Conservation (phyloP, 23 red algal genomes). For the Gracilaria vermiculophylla region DNA sequence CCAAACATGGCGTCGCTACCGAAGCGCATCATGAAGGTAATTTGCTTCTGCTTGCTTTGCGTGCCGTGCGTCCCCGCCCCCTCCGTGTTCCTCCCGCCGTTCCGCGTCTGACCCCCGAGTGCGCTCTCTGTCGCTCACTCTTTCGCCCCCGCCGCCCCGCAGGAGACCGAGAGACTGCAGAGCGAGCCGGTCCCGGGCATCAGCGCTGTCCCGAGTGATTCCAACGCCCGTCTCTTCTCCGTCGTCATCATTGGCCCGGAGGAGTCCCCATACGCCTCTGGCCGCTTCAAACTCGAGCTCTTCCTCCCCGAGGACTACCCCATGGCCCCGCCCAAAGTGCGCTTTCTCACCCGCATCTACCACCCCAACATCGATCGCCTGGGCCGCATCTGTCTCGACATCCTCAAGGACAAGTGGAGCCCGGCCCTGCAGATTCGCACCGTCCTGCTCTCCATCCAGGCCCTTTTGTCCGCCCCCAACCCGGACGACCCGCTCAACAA, state of each 20-base stretch:
- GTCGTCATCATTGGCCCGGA: slow-evolving; percentile 90
- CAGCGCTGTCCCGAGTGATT: slow-evolving; percentile 82
- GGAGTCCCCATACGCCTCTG: slow-evolving; percentile 88
- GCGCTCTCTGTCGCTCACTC: not conserved
- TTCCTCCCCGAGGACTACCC: slow-evolving; percentile 98
- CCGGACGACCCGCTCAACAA: slow-evolving; percentile 96
- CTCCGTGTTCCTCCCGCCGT: not conserved
- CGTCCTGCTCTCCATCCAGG: slow-evolving; percentile 91
- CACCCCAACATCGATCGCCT: slow-evolving; percentile 99
- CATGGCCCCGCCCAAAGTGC: slow-evolving; percentile 88
- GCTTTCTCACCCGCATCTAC: slow-evolving; percentile 96
- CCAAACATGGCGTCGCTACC: slow-evolving; percentile 29
- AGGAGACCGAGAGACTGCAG: slow-evolving; percentile 87
- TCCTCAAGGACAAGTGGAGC: slow-evolving; percentile 98
- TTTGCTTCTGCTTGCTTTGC: not conserved
- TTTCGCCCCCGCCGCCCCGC: not conserved
- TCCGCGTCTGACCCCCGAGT: not conserved
- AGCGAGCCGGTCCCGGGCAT: slow-evolving; percentile 90
- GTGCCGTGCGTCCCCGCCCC: not conserved
- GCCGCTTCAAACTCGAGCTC: slow-evolving; percentile 89
- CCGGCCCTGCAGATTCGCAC: slow-evolving; percentile 94
- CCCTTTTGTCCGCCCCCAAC: slow-evolving; percentile 91
- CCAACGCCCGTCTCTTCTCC: slow-evolving; percentile 94
- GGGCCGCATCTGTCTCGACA: slow-evolving; percentile 95
- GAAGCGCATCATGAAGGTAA: slow-evolving; percentile 62